phyloP scores from a whole-genome alignment of 805 yeast genomes.

The Nakazawaea populi region DNA sequence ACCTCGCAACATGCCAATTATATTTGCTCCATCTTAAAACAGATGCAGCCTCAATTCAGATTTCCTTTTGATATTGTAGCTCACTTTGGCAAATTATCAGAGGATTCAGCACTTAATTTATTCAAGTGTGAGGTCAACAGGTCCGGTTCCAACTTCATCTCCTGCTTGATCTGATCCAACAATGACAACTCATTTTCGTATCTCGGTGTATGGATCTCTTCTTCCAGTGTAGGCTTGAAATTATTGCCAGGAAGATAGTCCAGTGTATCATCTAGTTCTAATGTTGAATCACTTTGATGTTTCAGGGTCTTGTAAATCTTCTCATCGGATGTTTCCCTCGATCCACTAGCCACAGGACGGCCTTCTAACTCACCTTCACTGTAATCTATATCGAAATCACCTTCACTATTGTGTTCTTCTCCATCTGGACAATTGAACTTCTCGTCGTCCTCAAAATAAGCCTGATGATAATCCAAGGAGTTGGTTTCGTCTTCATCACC shows the following conservation, averaged over 20 bases:
- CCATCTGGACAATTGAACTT: constrained; percentile 8
- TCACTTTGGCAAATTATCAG: background rate
- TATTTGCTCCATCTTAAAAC: too few species aligned
- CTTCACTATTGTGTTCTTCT: constrained; percentile 13
- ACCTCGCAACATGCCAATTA: too few species aligned
- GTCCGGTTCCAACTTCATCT: background rate
- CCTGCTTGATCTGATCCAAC: constrained; percentile 5
- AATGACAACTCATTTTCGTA: constrained; percentile 5
- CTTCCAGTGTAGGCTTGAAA: constrained; percentile 3
- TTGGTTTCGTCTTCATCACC: constrained; percentile 13
- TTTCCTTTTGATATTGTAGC: too few species aligned
- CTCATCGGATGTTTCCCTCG: background rate
- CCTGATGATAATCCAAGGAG: constrained; percentile 12
- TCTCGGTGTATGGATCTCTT: constrained; percentile 6
- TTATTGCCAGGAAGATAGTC: constrained; percentile 1
- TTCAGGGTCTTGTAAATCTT: background rate
- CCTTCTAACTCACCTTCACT: constrained; percentile 14
- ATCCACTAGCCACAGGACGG: background rate
- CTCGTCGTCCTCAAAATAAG: constrained; percentile 12
- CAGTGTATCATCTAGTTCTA: constrained; percentile 7
- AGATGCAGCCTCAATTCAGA: background rate
- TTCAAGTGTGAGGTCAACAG: constrained; percentile 1
- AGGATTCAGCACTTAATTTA: background rate
- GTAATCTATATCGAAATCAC: constrained; percentile 27
- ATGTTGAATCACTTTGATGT: background rate